phyloP scores from a whole-genome alignment of 306 rosid species.

The Bauhinia variegata region DNA sequence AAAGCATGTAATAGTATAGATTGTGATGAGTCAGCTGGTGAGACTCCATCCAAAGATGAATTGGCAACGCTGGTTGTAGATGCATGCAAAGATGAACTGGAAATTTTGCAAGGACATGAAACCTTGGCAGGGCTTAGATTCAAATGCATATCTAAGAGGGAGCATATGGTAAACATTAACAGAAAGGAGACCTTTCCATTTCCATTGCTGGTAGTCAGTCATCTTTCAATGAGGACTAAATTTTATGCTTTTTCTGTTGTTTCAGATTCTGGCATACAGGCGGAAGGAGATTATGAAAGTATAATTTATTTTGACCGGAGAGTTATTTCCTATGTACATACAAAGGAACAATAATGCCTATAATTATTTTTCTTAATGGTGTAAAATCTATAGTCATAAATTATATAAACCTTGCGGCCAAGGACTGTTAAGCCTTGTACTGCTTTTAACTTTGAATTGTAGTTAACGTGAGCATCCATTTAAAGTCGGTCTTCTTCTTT shows the following conservation, averaged over 20 bases:
- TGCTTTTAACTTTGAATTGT: too few relatives aligned
- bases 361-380: not conserved
- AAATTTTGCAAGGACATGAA: conserved; percentile 65
- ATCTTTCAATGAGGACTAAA: not conserved
- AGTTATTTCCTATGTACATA: conserved; percentile 21
- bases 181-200: not conserved
- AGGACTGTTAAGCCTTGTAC: too few relatives aligned
- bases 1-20: conserved; percentile 42
- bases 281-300: conserved; percentile 49
- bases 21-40: conserved; percentile 40
- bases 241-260: conserved; percentile 33
- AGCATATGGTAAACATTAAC: conserved; percentile 61
- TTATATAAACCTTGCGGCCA: too few relatives aligned
- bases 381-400: not conserved
- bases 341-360: conserved; percentile 4
- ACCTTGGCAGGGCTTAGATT: conserved; percentile 67
- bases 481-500: too few relatives aligned
- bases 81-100: conserved; percentile 64
- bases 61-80: conserved; percentile 46
- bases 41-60: conserved; percentile 22
- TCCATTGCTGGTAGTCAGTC: too few relatives aligned
- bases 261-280: conserved; percentile 84
- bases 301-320: too few relatives aligned
- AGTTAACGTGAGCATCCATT: too few relatives aligned
- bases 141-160: conserved; percentile 57